A percentile compares a stretch with the other conserved stretches of the same genome.
phyloP scores from a whole-genome alignment of 192 early-diverging fungal species.

The Umbelopsis isabellina region DNA sequence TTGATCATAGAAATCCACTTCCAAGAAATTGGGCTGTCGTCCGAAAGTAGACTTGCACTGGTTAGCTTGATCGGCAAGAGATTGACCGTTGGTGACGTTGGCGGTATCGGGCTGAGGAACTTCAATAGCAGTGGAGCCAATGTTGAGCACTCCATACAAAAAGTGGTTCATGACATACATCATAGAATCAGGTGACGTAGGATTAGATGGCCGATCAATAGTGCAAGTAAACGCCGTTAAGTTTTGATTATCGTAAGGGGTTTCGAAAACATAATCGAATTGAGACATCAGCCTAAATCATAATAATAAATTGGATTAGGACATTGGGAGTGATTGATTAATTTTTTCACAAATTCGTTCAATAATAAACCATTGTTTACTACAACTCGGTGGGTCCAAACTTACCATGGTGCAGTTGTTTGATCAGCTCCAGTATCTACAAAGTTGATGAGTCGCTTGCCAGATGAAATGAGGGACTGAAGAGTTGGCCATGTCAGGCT shows the following conservation, averaged over 20 bases:
- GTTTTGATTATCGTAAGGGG: conserved; percentile 61
- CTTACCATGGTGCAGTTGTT: conserved; percentile 61
- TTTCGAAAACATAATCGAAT: conserved; percentile 70
- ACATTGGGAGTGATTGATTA: too few species aligned
- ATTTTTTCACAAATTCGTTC: too few species aligned
- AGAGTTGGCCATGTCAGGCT: conserved; percentile 71
- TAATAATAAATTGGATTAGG: neutral
- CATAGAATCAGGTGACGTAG: conserved; percentile 32
- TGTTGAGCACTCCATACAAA: conserved; percentile 50
- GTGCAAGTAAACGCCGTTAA: conserved; percentile 57
- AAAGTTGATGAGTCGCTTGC: conserved; percentile 71
- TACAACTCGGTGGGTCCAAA: too few species aligned
- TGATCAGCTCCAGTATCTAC: conserved; percentile 59
- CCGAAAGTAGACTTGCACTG: conserved; percentile 51
- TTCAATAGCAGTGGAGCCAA: conserved; percentile 42
- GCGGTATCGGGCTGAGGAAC: conserved; percentile 57
- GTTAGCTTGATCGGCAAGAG: conserved; percentile 59
- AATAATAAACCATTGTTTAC: too few species aligned
- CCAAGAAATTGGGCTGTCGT: conserved; percentile 68
- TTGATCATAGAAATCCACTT: conserved; percentile 76
- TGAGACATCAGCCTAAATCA: conserved; percentile 60
- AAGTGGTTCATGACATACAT: conserved; percentile 82
- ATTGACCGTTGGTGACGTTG: conserved; percentile 55
- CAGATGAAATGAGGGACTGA: conserved; percentile 58
- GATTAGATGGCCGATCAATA: conserved; percentile 54